Conservation (phyloP, 2,329 filamentous ascomycete species). For the Onygenales sp. region DNA sequence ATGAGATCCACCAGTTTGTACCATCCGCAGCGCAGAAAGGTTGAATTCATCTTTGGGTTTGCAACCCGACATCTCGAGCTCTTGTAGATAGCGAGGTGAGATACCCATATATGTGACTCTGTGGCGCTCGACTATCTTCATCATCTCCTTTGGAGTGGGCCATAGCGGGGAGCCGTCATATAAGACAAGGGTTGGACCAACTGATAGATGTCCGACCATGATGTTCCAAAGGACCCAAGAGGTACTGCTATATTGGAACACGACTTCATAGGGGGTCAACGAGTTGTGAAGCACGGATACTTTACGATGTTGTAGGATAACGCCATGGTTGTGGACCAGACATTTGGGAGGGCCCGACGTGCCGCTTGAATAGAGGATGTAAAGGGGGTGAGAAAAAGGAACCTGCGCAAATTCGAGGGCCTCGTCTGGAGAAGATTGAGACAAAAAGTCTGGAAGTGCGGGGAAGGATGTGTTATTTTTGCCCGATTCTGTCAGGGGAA, state of each 20-base stretch:
- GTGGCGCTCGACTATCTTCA: slow-evolving; percentile 24
- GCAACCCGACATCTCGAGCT: slow-evolving; percentile 27
- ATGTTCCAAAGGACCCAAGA: slow-evolving; percentile 41
- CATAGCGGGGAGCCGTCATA: slow-evolving; percentile 38
- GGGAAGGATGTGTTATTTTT: slow-evolving; percentile 14
- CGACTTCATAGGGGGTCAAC: slow-evolving; percentile 28
- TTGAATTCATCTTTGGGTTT: slow-evolving; percentile 30
- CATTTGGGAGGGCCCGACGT: slow-evolving; percentile 38
- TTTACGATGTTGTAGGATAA: slow-evolving; percentile 37
- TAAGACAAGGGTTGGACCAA: slow-evolving; percentile 32
- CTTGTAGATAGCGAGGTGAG: slow-evolving; percentile 36
- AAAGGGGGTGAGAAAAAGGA: slow-evolving; percentile 32
- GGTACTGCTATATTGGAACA: slow-evolving; percentile 39
- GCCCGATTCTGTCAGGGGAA: slow-evolving; percentile 9
- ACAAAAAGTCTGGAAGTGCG: slow-evolving; percentile 23
- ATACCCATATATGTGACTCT: slow-evolving; percentile 35
- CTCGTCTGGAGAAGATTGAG: slow-evolving; percentile 19
- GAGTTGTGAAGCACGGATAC: slow-evolving; percentile 36
- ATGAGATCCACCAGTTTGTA: slow-evolving; percentile 38
- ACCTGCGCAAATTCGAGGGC: slow-evolving; percentile 28
- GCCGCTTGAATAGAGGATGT: slow-evolving; percentile 36
- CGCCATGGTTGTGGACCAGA: slow-evolving; percentile 36
- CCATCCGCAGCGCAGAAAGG: slow-evolving; percentile 30
- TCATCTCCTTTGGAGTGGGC: slow-evolving; percentile 27
- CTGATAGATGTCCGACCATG: slow-evolving; percentile 34